Percentiles rank a stretch among this genome's conserved stretches.
Conservation (phyloP, 768 basidiomycete species). For the Pleurotus platypus region DNA sequence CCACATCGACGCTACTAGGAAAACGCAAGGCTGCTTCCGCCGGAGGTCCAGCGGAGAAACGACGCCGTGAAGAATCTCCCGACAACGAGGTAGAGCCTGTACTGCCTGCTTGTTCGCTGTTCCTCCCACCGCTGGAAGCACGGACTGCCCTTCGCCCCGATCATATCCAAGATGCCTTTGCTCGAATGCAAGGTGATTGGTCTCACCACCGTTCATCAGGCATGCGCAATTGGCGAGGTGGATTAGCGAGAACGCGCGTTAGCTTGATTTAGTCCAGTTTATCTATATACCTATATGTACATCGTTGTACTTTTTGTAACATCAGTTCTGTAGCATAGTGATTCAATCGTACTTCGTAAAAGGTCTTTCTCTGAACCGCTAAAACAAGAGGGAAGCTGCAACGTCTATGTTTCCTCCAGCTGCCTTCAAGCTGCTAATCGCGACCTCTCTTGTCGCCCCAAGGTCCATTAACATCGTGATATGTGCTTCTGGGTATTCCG, state of each 20-base stretch:
- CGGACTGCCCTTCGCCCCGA: conserved; percentile 75
- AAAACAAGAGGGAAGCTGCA: conserved; percentile 86
- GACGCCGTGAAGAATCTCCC: conserved; percentile 54
- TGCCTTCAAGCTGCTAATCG: conserved; percentile 72
- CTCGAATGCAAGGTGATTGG: conserved; percentile 87
- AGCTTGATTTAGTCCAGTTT: conserved; percentile 59
- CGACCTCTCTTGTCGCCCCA: conserved; percentile 62
- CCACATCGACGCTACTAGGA: conserved; percentile 56
- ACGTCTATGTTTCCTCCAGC: conserved; percentile 84
- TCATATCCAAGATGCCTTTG: conserved; percentile 89
- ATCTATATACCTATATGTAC: conserved; percentile 2
- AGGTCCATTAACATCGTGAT: conserved; percentile 71
- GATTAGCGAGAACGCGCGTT: conserved; percentile 74
- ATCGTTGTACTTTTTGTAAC: conserved; percentile 11
- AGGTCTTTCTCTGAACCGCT: conserved; percentile 7
- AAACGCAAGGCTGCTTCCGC: conserved; percentile 58
- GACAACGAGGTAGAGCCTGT: conserved; percentile 62
- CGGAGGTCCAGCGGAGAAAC: conserved; percentile 48
- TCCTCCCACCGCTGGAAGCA: conserved; percentile 79
- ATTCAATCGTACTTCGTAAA: background rate
- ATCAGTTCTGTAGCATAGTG: conserved; percentile 3
- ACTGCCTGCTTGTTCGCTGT: conserved; percentile 68
- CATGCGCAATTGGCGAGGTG: conserved; percentile 88
- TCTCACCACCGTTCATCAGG: conserved; percentile 78
- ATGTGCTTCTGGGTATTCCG: conserved; percentile 44